phyloP scores from a whole-genome alignment of 192 early-diverging fungal species.

The Backusella tarrabulga region DNA sequence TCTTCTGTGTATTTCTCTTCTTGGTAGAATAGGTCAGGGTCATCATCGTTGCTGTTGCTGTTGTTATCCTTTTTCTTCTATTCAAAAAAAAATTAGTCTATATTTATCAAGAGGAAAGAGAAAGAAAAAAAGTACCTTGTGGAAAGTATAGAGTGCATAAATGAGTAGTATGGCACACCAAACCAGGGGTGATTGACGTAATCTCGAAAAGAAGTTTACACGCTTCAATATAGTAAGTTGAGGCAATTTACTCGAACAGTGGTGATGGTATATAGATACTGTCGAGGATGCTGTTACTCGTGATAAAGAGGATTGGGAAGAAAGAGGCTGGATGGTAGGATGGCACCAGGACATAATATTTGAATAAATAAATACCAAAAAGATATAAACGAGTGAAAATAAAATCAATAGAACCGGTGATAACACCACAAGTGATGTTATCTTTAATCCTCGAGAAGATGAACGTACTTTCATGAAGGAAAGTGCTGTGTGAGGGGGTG shows the following conservation, averaged over 20 bases:
- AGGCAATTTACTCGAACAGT: neutral
- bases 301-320: neutral
- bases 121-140: neutral
- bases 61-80: neutral
- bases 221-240: neutral
- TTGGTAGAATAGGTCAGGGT: neutral
- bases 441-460: constrained; percentile 13
- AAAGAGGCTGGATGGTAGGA: neutral
- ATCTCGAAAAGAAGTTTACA: neutral
- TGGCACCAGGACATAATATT: neutral
- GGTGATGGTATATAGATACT: neutral
- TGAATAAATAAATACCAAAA: constrained; percentile 10
- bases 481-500: neutral
- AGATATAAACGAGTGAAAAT: constrained; percentile 7
- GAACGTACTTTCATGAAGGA: neutral
- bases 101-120: neutral
- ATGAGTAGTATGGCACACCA: neutral
- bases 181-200: neutral
- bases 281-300: neutral
- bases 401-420: constrained; percentile 8
- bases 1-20: neutral
- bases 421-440: constrained; percentile 14
- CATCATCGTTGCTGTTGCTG: neutral
- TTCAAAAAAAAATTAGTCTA: neutral
- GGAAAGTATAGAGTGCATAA: neutral